These are phyloP conservation scores for Mycena floridula DNA, from an alignment of 768 basidiomycete species.

Conservation along the genomic window DNA sequence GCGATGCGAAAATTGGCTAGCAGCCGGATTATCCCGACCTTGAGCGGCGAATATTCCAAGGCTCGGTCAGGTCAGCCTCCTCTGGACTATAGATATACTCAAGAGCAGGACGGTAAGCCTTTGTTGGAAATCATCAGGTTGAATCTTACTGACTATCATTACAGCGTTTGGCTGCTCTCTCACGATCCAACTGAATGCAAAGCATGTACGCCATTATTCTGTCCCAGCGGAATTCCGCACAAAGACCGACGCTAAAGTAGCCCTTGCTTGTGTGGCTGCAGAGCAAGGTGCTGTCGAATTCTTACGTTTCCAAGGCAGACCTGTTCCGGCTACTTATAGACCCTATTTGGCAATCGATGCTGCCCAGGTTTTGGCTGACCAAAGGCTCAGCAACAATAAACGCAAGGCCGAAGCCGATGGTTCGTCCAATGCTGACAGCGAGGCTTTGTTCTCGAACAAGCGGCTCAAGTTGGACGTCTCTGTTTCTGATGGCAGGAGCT, in stretches of 20 bases:
- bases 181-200: slow-evolving; percentile 29
- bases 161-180: slow-evolving; percentile 54
- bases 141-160: not conserved
- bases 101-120: slow-evolving; percentile 46
- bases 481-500: not conserved
- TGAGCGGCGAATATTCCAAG: slow-evolving; percentile 41
- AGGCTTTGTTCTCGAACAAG: not conserved
- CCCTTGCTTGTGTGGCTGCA: slow-evolving; percentile 46
- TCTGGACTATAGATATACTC: slow-evolving; percentile 33
- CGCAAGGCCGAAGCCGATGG: slow-evolving; percentile 22
- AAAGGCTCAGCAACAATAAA: slow-evolving; percentile 15
- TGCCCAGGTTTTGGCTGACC: slow-evolving; percentile 19
- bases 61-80: slow-evolving; percentile 29
- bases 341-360: slow-evolving; percentile 26
- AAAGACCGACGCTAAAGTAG: slow-evolving; percentile 57
- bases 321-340: slow-evolving; percentile 34
- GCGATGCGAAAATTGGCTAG: slow-evolving; percentile 38
- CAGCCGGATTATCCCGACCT: slow-evolving; percentile 36
- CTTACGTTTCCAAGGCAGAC: slow-evolving; percentile 44
- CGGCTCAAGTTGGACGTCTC: not conserved
- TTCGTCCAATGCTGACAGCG: not conserved
- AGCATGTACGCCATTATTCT: slow-evolving; percentile 36
- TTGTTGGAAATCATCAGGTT: not conserved
- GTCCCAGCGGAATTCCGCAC: slow-evolving; percentile 46
- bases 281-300: slow-evolving; percentile 54